A percentile compares a stretch with the other conserved stretches of the same genome.
phyloP scores from a whole-genome alignment of 192 early-diverging fungal genomes.

The Entophlyctis helioformis region DNA sequence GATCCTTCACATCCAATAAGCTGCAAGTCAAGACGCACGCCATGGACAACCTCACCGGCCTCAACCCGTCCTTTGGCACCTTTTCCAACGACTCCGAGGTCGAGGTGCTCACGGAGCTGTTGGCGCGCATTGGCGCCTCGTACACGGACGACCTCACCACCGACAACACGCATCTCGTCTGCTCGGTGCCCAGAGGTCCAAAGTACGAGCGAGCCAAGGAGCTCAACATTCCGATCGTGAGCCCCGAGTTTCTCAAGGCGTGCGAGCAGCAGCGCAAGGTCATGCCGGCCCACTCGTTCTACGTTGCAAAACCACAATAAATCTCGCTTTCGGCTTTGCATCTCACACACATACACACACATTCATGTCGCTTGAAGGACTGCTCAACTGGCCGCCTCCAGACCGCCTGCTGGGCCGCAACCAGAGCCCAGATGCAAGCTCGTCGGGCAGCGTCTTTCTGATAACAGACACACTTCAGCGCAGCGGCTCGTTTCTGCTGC shows the following conservation, averaged over 20 bases:
- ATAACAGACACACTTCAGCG: no score
- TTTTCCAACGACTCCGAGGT: constrained; percentile 66
- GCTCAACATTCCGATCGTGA: constrained; percentile 89
- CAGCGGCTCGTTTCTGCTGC: no score
- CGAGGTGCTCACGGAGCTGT: constrained; percentile 56
- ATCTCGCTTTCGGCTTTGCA: no score
- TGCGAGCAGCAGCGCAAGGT: constrained; percentile 84
- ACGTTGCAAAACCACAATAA: constrained; percentile 15
- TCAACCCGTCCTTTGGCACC: constrained; percentile 87
- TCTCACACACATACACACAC: no score
- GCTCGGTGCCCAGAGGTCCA: constrained; percentile 67
- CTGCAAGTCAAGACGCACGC: constrained; percentile 73
- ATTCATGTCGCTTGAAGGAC: no score
- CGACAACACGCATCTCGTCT: constrained; percentile 88
- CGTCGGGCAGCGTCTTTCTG: no score
- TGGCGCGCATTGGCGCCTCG: constrained; percentile 75
- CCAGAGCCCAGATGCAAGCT: no score
- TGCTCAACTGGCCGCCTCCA: no score
- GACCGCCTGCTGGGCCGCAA: no score
- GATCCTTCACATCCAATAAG: constrained; percentile 64
- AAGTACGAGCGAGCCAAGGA: constrained; percentile 81
- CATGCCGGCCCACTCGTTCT: constrained; percentile 46
- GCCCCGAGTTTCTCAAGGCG: constrained; percentile 87
- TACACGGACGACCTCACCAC: constrained; percentile 75
- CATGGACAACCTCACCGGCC: constrained; percentile 95